A percentile compares a stretch with the other conserved stretches of the same genome.
These are phyloP conservation scores for Gymnopilus dilepis DNA, from an alignment of 768 basidiomycete genomes.

Conservation along the genomic window DNA sequence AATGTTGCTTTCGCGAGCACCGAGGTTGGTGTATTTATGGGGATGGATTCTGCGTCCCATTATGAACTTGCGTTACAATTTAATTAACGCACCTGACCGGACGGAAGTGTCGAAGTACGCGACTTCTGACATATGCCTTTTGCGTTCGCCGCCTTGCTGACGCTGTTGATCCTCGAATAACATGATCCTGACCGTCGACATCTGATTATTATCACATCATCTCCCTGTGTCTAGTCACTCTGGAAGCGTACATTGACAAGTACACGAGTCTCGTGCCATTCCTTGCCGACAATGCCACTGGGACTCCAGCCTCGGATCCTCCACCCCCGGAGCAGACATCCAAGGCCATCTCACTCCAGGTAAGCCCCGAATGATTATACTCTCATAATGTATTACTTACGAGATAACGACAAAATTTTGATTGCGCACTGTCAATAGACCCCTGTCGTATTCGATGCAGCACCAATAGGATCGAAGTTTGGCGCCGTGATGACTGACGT, in stretches of 20 bases:
- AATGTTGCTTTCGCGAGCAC: neutral
- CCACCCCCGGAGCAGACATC: conserved; percentile 68
- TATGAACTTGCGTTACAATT: conserved; percentile 18
- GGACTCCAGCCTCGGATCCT: conserved; percentile 62
- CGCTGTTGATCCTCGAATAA: conserved; percentile 12
- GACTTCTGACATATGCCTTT: conserved; percentile 20
- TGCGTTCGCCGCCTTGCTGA: conserved; percentile 12
- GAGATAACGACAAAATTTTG: too few relatives aligned
- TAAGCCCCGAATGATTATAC: conserved; percentile 28
- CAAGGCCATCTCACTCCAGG: conserved; percentile 72
- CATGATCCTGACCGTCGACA: conserved; percentile 11
- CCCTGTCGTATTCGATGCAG: conserved; percentile 64
- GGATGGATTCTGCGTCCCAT: conserved; percentile 8
- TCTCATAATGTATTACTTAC: neutral
- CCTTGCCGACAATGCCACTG: conserved; percentile 55
- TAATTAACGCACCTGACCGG: conserved; percentile 24
- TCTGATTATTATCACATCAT: conserved; percentile 16
- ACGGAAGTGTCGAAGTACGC: conserved; percentile 19
- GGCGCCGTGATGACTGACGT: conserved; percentile 68
- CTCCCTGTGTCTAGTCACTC: conserved; percentile 51
- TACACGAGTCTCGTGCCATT: conserved; percentile 70
- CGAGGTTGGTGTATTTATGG: conserved; percentile 14
- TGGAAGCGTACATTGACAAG: conserved; percentile 83
- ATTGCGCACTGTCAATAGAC: too few relatives aligned
- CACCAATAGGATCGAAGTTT: conserved; percentile 62